Base-by-base conservation (phyloP, 805 yeast species). In the Starmera quercuum region DNA sequence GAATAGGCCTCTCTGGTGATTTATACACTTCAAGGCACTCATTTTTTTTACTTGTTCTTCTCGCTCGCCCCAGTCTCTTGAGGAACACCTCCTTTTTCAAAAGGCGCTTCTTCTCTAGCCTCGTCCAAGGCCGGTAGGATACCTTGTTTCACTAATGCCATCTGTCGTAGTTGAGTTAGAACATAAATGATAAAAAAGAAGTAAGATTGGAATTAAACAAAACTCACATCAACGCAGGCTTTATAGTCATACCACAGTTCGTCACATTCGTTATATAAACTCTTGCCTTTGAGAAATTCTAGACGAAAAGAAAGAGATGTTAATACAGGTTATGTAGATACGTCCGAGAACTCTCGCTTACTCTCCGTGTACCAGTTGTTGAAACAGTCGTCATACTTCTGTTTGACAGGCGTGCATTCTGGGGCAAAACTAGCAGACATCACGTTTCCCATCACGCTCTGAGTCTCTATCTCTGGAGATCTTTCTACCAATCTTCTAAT, bases 381-480 rank as follows among this genome's bases (percentile, higher is more conserved):
- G 64, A 92, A 92, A 58, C 98, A 92, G 50, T 78, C 82, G 54
- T 92, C 97, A 53, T 92, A 92, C 49, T 77, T 74, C 47, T 76
- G 75, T 59, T 92, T 92, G 37, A 81, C 73, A 23, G 76, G 83
- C 16, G 95, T 85, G 60, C 98, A 92, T 62, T 92, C 97, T 18
- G 97, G 96, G 24, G 98, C 97, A 67, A 92, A 83, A 40, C 95
- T 86, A 6, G 95, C 69, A 13, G 88, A 80, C 83, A 83, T 73
- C 34, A 66, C 56, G 58, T 77, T 78, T 32, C 87, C 87, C 86
- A 80, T 79, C 23, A n/a, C n/a, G n/a, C n/a, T n/a, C n/a, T n/a
- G n/a, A n/a, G n/a, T n/a, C n/a, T n/a, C n/a, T n/a, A n/a, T n/a
- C n/a, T n/a, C n/a, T n/a, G n/a, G n/a, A n/a, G n/a, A n/a, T n/a